Evolutionary conservation across 2,329 filamentous ascomycete species (phyloP).

Genomic region (Penicillium brevicompactum): DNA sequence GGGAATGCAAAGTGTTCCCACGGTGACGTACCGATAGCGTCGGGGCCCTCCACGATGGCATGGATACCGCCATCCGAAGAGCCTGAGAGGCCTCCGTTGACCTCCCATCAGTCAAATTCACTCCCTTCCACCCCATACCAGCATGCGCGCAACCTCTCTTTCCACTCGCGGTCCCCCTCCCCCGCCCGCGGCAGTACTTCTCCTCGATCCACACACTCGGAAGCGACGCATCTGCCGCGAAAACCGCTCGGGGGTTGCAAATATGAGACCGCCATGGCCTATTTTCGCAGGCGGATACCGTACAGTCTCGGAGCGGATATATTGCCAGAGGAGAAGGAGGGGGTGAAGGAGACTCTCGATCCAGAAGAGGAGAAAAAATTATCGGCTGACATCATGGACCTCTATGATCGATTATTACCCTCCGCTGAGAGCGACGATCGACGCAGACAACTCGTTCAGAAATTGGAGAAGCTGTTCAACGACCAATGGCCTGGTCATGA

Average conservation of each 20-base stretch:
- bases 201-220: conserved; percentile 85
- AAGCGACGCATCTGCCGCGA: conserved; percentile 74
- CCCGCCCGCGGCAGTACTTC: conserved; percentile 78
- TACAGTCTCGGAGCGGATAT: conserved; percentile 85
- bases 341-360: conserved; percentile 69
- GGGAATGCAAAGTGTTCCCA: conserved; percentile 44
- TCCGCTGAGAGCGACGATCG: conserved; percentile 76
- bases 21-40: conserved; percentile 47
- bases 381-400: conserved; percentile 77
- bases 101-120: conserved; percentile 76
- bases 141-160: conserved; percentile 78
- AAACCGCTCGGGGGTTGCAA: conserved; percentile 73
- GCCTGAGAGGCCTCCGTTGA: conserved; percentile 51
- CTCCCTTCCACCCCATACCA: conserved; percentile 93
- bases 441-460: conserved; percentile 74
- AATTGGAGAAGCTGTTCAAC: conserved; percentile 85
- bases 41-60: conserved; percentile 44
- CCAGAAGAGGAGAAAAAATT: conserved; percentile 74
- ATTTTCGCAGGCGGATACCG: conserved; percentile 82
- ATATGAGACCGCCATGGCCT: conserved; percentile 83
- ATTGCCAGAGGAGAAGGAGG: conserved; percentile 69
- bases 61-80: conserved; percentile 41
- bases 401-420: conserved; percentile 84
- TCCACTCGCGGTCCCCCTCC: conserved; percentile 77
- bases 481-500: conserved; percentile 88